A percentile compares a stretch with the other conserved stretches of the same genome.
Conservation (phyloP, 192 early-diverging fungal genomes). For the Rhizophagus sp. region DNA sequence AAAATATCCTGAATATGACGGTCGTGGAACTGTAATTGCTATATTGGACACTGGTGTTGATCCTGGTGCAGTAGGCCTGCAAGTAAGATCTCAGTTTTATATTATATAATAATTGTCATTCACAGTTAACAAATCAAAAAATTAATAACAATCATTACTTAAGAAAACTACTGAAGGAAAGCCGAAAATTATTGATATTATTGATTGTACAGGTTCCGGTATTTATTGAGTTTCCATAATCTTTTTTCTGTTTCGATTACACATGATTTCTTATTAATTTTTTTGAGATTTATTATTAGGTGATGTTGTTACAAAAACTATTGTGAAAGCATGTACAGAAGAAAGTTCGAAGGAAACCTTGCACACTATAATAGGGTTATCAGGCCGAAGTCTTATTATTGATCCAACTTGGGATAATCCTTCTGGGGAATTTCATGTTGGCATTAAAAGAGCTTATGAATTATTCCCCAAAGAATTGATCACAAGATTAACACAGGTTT, state of each 20-base stretch:
- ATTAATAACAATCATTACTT: conserved; percentile 1
- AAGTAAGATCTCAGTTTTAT: conserved; percentile 40
- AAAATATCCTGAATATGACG: conserved; percentile 85
- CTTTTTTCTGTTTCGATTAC: neutral
- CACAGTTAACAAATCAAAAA: too few relatives aligned
- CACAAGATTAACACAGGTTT: conserved; percentile 56
- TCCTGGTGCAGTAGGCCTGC: conserved; percentile 86
- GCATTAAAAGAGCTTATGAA: conserved; percentile 75
- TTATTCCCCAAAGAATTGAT: conserved; percentile 66
- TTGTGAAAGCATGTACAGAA: conserved; percentile 53
- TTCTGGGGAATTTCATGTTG: conserved; percentile 80
- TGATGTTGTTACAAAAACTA: conserved; percentile 65
- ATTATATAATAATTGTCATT: neutral
- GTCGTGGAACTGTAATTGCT: conserved; percentile 85
- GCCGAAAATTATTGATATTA: conserved; percentile 87
- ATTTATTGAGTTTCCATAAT: neutral
- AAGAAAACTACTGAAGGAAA: conserved; percentile 81
- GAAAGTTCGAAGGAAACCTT: conserved; percentile 46
- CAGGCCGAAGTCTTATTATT: conserved; percentile 75
- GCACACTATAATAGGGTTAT: conserved; percentile 62
- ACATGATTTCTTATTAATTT: neutral
- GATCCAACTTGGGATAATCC: conserved; percentile 78
- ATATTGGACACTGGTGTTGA: conserved; percentile 96
- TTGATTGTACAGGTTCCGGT: conserved; percentile 92
- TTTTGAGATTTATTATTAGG: conserved; percentile 37